These are phyloP conservation scores for Solanum microdontum DNA, from an alignment of 257 asterid genomes.

Conservation along the genomic window DNA sequence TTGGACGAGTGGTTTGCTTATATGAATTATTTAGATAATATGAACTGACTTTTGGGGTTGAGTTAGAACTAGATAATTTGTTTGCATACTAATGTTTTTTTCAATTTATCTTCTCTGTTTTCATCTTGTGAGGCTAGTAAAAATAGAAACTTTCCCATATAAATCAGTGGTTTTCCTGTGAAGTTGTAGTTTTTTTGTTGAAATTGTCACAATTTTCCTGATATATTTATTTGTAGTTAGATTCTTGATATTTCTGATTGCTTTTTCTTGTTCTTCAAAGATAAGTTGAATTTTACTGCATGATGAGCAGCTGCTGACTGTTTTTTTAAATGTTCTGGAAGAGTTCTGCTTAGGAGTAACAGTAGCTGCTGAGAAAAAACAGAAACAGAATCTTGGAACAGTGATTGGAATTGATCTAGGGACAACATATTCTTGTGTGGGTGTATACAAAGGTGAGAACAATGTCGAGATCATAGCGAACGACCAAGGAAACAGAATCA, in stretches of 20 bases:
- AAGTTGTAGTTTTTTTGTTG: background rate
- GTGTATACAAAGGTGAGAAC: background rate
- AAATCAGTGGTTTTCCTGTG: background rate
- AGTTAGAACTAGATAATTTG: background rate
- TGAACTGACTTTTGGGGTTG: background rate
- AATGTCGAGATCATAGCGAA: conserved; percentile 8
- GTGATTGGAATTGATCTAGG: conserved; percentile 8
- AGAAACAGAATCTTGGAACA: background rate
- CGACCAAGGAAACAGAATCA: conserved; percentile 7
- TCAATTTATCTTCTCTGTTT: background rate
- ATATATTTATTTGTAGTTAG: background rate
- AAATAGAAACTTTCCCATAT: background rate
- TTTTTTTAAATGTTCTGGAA: background rate
- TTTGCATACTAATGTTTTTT: background rate
- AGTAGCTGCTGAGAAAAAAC: background rate
- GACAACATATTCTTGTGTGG: conserved; percentile 9
- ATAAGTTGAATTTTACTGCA: background rate
- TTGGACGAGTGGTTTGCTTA: too few relatives aligned
- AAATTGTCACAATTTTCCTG: background rate
- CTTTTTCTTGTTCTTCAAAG: background rate
- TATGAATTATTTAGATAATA: too few relatives aligned
- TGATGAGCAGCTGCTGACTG: background rate
- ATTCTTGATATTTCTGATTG: background rate
- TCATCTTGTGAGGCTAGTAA: background rate
- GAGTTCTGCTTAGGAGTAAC: background rate